Base-by-base conservation (phyloP, 768 basidiomycete genomes). In the Cystobasidium tubakii region DNA sequence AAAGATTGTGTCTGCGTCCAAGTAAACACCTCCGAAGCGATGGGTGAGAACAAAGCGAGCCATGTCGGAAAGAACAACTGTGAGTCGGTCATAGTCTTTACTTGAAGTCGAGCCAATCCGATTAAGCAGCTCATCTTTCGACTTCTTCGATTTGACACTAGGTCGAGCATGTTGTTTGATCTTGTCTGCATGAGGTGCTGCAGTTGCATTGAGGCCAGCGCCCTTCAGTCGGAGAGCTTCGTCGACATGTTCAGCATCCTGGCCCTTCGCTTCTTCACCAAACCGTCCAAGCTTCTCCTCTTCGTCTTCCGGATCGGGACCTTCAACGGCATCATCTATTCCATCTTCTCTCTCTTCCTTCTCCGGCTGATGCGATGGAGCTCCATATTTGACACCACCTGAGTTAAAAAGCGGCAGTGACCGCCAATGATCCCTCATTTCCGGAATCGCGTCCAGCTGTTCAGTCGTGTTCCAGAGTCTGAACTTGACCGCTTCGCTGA, bases 391-490 rank as follows among this genome's bases (percentile, higher is more conserved):
- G 76, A 87, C 85, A 27, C 91, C 92, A 4, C 87, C 90, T 1
- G 90, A 91, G 80, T 93, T 94, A 85, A 97, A 96, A 9, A 96
- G 83, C 44, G 85, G 83, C 78, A 89, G 85, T 23, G 84, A 84
- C 67, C 95, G 84, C 95, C 95, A 99, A 80, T 94, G 91, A 63
- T 91, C 86, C 78, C 87, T 88, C 54, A 98, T 83, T 81, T 99
- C 95, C 0, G 90, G 88, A 1, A 95, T 84, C 42, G 90, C 90
- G 78, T 98, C 95, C 62, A 98, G 84, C 79, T 97, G 94, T 77
- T 95, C 94, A 0, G 94, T 97, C 36, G 95, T 97, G 80, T 98
- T 98, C 95, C 95, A 99, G 76, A 97, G 84, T 80, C 90, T 92
- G 85, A 99, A 99, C 80, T 90, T 88, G 80, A 99, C 89, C 53